Base-by-base conservation (phyloP, 768 basidiomycete species). In the Mycena leptocephala region DNA sequence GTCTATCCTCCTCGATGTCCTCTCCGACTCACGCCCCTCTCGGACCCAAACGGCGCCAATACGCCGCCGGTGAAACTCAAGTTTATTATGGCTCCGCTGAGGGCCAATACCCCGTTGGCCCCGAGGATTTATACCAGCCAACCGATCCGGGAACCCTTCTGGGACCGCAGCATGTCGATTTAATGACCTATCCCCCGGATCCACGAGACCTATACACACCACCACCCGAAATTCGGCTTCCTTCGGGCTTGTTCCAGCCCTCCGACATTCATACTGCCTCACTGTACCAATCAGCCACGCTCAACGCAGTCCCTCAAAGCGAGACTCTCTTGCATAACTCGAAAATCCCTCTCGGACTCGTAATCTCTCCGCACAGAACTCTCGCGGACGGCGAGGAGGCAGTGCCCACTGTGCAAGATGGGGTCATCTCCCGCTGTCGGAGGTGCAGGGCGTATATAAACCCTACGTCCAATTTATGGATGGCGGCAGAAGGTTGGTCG, bases 381-480 rank as follows among this genome's bases (percentile, higher is more conserved):
- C 76, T 90, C 66, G 88, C 90, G 77, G 86, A 81, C 83, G 91
- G 87, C 77, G 86, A 89, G 76, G 87, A 88, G 37, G 86, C 87
- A 7, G 90, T 92, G 1, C 77, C 74, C 1, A 85, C 91, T 22
- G 87, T 92, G 5, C 86, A 88, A 32, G 92, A 93, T 78, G 90
- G 89, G 2, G 87, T 92, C 33, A 93, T 93, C 73, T 90, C 92
- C 4, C 88, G 92, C 14, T 93, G 92, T 83, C 84, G 89, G 28
- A 85, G 90, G 26, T 93, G 92, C 83, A 83, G 90, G 73, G 88
- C 90, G 39, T 93, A 93, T 85, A 92, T 93, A 86, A 92, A 93
- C 82, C 92, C 0, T 93, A 90, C 81, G 91, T 92, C 20, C 90
- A 89, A 48, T 93, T 93, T 81, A 90, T 93, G 79, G 92, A 93